Base-by-base conservation (phyloP, 805 yeast species). In the Scheffersomyces spartinae region DNA sequence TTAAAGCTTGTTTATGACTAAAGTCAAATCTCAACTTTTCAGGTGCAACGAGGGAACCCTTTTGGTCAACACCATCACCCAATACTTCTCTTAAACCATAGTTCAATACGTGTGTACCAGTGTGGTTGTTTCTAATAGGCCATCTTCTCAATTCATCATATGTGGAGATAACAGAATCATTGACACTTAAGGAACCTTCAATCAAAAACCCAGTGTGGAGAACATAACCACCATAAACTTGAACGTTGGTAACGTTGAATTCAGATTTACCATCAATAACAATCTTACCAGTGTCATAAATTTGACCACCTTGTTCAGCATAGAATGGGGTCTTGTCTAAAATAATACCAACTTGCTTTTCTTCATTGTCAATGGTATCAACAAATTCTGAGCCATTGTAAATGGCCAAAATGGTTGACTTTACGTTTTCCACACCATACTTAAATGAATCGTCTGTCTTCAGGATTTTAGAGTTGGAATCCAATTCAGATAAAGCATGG, bases 261-360 rank as follows among this genome's bases (percentile, higher is more conserved):
- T 88, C 95, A 29, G 86, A 65, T 39, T 58, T 58, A 23, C 93
- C 95, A 47, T 86, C 96, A 43, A 84, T 74, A 26, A 84, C 86
- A 37, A 91, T 67, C 53, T 72, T 79, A 57, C 99, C 99, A 21
- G 93, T 80, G 52, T 91, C 99, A 47, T 68, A 79, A 55, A 85
- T 96, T 66, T 91, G 99, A 47, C 99, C 99, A 73, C 99, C 99
- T 58, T 83, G 93, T 62, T 91, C 99, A 26, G 98, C 97, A 48
- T 91, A 91, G 58, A 91, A 84, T 52, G 93, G 91, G 14, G 97
- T 83, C 52, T 73, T 79, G 50, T 91, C 93, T 32, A 91, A 64
- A 25, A 91, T 51, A 27, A 91, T 55, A 51, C 99, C 99, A 38
- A 67, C 57, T 49, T 81, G 84, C 27, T 44, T 39, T 12, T 30